These are phyloP conservation scores for Ulota crispa DNA, from an alignment of 225 moss, liverwort and hornwort genomes.

Conservation along the genomic window DNA sequence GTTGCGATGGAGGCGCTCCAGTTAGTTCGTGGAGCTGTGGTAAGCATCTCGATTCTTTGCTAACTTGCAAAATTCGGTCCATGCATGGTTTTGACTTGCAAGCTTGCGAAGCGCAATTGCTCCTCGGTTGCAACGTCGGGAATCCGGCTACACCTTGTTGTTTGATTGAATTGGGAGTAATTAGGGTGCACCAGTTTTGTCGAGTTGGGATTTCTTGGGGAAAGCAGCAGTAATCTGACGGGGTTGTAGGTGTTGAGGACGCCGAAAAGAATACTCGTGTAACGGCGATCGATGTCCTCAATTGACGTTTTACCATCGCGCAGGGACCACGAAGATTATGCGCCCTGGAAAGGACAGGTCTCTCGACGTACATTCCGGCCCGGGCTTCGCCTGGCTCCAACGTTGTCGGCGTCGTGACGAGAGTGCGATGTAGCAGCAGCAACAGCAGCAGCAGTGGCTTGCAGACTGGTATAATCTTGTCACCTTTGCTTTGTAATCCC, in stretches of 20 bases:
- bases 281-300: neutral
- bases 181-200: neutral
- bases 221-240: neutral
- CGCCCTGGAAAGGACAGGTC: conserved; percentile 23
- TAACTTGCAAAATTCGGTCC: neutral
- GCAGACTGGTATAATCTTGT: conserved; percentile 30
- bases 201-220: neutral
- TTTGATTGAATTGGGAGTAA: neutral
- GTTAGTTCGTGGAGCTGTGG: conserved; percentile 28
- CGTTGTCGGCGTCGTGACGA: conserved; percentile 17
- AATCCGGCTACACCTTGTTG: neutral
- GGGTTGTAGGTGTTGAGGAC: conserved; percentile 6
- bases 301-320: neutral
- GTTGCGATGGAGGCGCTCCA: conserved; percentile 44
- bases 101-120: neutral
- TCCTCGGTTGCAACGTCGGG: neutral
- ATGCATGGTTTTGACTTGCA: neutral
- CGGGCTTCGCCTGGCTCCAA: conserved; percentile 20
- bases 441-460: conserved; percentile 14
- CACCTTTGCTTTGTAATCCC: neutral
- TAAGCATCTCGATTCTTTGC: neutral
- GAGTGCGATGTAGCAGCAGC: conserved; percentile 36
- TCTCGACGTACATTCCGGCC: conserved; percentile 17
- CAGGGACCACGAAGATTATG: conserved; percentile 25
- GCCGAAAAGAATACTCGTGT: neutral